These are phyloP conservation scores for Trametes villosa DNA, from an alignment of 768 basidiomycete genomes.

Conservation along the genomic window DNA sequence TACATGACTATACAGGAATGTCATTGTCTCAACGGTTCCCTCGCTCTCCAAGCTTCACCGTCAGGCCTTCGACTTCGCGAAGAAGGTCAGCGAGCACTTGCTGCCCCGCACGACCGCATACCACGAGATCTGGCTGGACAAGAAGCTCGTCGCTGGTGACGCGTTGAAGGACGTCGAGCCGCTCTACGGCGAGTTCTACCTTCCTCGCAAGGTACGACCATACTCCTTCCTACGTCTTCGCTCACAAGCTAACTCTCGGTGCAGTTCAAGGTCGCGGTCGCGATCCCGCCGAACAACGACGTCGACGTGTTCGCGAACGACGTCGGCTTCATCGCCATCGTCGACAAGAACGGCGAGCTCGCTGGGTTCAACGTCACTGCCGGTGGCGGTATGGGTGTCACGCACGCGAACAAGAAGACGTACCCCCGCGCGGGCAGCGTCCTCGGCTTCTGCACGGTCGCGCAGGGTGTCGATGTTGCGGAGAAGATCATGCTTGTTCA, in stretches of 20 bases:
- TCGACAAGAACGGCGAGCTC: slow-evolving; percentile 73
- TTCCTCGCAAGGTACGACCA: slow-evolving; percentile 83
- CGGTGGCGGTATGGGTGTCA: slow-evolving; percentile 99
- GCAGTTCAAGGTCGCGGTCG: slow-evolving; percentile 96
- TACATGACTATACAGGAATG: slow-evolving; percentile 60
- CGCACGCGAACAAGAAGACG: slow-evolving; percentile 98
- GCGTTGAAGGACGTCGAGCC: slow-evolving; percentile 95
- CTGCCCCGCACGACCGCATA: slow-evolving; percentile 92
- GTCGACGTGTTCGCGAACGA: slow-evolving; percentile 96
- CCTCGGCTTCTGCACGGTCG: slow-evolving; percentile 90
- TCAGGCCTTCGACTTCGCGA: slow-evolving; percentile 84
- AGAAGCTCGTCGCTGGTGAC: slow-evolving; percentile 93
- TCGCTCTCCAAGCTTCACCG: slow-evolving; percentile 84
- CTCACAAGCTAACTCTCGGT: slow-evolving; percentile 2
- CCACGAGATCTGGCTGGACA: slow-evolving; percentile 99
- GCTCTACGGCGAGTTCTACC: slow-evolving; percentile 96
- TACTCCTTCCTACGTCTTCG: background rate
- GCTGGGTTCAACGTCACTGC: slow-evolving; percentile 92
- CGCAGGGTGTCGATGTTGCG: slow-evolving; percentile 84
- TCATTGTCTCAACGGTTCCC: slow-evolving; percentile 90
- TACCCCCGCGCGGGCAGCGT: slow-evolving; percentile 89
- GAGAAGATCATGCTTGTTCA: slow-evolving; percentile 95
- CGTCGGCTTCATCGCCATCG: slow-evolving; percentile 94
- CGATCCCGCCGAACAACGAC: slow-evolving; percentile 95
- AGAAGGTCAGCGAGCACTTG: slow-evolving; percentile 81